Percentiles rank a stretch among this genome's conserved stretches.
Conservation (phyloP, 2,329 filamentous ascomycete species). For the Apiospora sp. region DNA sequence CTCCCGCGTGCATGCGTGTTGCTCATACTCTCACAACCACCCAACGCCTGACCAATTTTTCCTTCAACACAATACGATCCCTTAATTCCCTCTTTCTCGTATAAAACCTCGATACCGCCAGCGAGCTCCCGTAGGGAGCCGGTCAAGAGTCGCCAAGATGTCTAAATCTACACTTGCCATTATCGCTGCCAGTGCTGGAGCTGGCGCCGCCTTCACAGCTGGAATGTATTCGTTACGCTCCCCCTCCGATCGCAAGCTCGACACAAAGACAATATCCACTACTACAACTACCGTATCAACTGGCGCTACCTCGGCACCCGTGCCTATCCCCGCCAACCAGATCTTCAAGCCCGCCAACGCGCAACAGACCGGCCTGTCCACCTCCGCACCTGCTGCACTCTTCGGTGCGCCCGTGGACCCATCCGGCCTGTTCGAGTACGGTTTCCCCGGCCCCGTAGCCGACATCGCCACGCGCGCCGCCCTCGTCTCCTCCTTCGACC, state of each 20-base stretch:
- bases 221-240: conserved; percentile 69
- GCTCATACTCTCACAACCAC: background rate
- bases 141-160: conserved; percentile 59
- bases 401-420: conserved; percentile 69
- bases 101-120: conserved; percentile 26
- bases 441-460: conserved; percentile 89
- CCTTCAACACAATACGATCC: background rate
- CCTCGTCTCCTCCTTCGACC: conserved; percentile 88
- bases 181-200: conserved; percentile 78
- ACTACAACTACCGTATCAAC: conserved; percentile 43
- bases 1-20: conserved; percentile 18
- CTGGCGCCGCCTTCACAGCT: conserved; percentile 77
- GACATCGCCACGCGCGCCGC: conserved; percentile 81
- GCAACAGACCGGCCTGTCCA: conserved; percentile 35
- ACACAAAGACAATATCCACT: conserved; percentile 51
- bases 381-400: conserved; percentile 43
- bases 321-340: conserved; percentile 66
- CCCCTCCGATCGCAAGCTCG: conserved; percentile 42
- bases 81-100: conserved; percentile 8
- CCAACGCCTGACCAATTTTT: conserved; percentile 9
- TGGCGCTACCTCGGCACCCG: conserved; percentile 43
- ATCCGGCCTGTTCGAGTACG: conserved; percentile 80
- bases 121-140: conserved; percentile 27
- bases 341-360: conserved; percentile 50
- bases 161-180: conserved; percentile 80